Conservation (phyloP, 2,329 filamentous ascomycete genomes). For the Colletotrichum nymphaeae region DNA sequence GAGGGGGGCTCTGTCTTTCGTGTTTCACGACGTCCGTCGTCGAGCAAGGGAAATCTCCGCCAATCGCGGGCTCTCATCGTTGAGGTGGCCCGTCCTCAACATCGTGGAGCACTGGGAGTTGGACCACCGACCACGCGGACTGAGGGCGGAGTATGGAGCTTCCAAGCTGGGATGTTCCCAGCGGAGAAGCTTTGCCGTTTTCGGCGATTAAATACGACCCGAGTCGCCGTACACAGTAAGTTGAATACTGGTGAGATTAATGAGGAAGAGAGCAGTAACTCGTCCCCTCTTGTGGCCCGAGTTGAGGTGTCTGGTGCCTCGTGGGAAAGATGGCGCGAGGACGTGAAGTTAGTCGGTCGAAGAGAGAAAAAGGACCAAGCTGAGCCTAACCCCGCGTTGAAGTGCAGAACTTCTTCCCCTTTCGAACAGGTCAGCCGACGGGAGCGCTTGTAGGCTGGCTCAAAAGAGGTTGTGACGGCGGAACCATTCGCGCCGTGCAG, state of each 20-base stretch:
- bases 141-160: not conserved
- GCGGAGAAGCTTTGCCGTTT: not conserved
- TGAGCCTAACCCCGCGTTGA: not conserved
- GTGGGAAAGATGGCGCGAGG: not conserved
- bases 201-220: not conserved
- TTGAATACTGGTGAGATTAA: not conserved
- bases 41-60: conserved; percentile 24
- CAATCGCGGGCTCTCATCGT: conserved; percentile 4
- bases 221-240: conserved; percentile 9
- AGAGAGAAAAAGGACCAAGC: not conserved
- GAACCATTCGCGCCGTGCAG: not conserved
- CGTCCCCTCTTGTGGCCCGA: not conserved
- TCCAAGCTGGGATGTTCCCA: conserved; percentile 13
- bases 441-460: not conserved
- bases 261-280: not conserved
- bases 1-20: not conserved
- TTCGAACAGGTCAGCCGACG: not conserved
- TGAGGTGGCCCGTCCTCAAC: not conserved
- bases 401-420: not conserved
- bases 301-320: not conserved
- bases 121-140: not conserved
- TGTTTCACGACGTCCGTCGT: not conserved
- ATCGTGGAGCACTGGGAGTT: not conserved
- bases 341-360: too few species aligned
- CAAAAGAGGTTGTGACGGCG: not conserved